Evolutionary conservation across 345 rosid species (phyloP).

Genomic region (Passiflora organensis): DNA sequence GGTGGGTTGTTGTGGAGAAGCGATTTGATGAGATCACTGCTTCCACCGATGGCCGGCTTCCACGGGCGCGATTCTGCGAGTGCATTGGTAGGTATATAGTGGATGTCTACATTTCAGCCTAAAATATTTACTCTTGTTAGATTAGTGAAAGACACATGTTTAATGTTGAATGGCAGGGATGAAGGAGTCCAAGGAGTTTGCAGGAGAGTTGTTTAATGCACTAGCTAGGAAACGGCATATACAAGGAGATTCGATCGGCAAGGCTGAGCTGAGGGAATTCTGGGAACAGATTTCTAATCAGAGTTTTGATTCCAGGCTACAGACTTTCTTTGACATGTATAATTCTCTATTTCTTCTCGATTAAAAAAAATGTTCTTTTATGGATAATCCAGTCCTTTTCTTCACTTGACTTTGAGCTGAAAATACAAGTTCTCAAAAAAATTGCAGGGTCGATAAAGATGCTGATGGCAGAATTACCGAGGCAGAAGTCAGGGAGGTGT

Average conservation of each 20-base stretch:
- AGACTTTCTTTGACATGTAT: slow-evolving; percentile 74
- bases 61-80: slow-evolving; percentile 50
- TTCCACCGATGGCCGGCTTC: slow-evolving; percentile 38
- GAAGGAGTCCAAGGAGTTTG: slow-evolving; percentile 72
- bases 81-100: slow-evolving; percentile 44
- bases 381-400: neutral
- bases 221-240: slow-evolving; percentile 54
- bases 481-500: slow-evolving; percentile 69
- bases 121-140: neutral
- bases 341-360: neutral
- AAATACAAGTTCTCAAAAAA: neutral
- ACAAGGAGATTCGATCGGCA: slow-evolving; percentile 44
- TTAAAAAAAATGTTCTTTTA: neutral
- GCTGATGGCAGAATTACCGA: slow-evolving; percentile 79
- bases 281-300: slow-evolving; percentile 78
- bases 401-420: slow-evolving; percentile 6
- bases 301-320: slow-evolving; percentile 74
- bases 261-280: slow-evolving; percentile 45
- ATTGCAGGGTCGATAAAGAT: slow-evolving; percentile 80
- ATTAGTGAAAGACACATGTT: too few relatives aligned
- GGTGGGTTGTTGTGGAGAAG: slow-evolving; percentile 65
- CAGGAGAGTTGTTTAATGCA: slow-evolving; percentile 58
- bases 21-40: slow-evolving; percentile 57
- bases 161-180: slow-evolving; percentile 39
- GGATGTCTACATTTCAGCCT: neutral